Evolutionary conservation across 768 basidiomycete species (phyloP).

Genomic region (Gyrodon lividus): DNA sequence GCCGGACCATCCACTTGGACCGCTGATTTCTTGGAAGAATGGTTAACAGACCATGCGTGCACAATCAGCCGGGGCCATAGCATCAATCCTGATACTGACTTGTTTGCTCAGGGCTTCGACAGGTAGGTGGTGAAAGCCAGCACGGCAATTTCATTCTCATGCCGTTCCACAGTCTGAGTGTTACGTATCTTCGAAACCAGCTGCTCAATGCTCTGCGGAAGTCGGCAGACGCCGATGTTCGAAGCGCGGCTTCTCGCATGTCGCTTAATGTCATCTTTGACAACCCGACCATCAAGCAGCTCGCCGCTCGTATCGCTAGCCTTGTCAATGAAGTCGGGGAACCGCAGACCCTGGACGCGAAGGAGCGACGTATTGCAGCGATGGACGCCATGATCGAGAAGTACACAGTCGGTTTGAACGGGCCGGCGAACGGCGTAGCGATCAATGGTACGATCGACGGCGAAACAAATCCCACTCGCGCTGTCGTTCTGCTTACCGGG

Average conservation of each 20-base stretch:
- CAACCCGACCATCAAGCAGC: constrained; percentile 35
- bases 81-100: constrained; percentile 5
- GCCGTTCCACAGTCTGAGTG: constrained; percentile 18
- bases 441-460: constrained; percentile 34
- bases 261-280: constrained; percentile 33
- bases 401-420: constrained; percentile 29
- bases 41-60: constrained; percentile 6
- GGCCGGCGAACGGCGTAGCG: not conserved
- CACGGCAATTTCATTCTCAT: not conserved
- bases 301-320: constrained; percentile 4
- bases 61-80: not conserved
- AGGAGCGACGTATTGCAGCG: constrained; percentile 1
- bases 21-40: not conserved
- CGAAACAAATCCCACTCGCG: not conserved
- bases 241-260: constrained; percentile 20
- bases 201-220: constrained; percentile 16
- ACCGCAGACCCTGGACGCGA: not conserved
- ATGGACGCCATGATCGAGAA: constrained; percentile 40
- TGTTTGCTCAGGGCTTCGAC: constrained; percentile 35
- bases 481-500: constrained; percentile 33
- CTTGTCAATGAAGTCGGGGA: not conserved
- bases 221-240: constrained; percentile 21
- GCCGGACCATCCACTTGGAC: constrained; percentile 6
- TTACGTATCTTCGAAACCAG: constrained; percentile 16
- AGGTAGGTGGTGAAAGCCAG: constrained; percentile 18